phyloP scores from a whole-genome alignment of 805 yeast genomes.

The Priceomyces haplophilus region DNA sequence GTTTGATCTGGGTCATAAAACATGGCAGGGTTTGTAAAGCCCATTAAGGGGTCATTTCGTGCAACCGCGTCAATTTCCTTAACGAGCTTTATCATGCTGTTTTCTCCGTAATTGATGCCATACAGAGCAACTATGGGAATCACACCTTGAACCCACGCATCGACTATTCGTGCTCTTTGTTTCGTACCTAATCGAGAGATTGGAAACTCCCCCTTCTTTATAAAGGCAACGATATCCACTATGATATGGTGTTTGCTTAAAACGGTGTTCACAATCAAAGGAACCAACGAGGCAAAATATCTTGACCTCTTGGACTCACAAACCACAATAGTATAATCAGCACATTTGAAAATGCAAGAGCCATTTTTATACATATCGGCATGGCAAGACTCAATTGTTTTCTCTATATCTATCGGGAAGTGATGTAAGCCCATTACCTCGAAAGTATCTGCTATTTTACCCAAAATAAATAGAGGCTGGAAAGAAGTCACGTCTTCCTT shows the following conservation, averaged over 20 bases:
- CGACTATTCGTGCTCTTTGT: conserved; percentile 70
- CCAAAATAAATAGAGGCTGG: conserved; percentile 82
- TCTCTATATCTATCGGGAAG: conserved; percentile 80
- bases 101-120: conserved; percentile 66
- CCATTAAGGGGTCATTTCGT: conserved; percentile 37
- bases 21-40: conserved; percentile 41
- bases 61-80: conserved; percentile 50
- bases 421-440: conserved; percentile 90
- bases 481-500: conserved; percentile 36
- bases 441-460: conserved; percentile 80
- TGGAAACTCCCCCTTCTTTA: conserved; percentile 61
- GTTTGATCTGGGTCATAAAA: conserved; percentile 32
- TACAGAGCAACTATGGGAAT: conserved; percentile 41
- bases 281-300: conserved; percentile 70
- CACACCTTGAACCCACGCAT: conserved; percentile 48
- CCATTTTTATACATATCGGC: conserved; percentile 57
- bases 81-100: conserved; percentile 53
- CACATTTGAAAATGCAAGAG: conserved; percentile 74
- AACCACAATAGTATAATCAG: conserved; percentile 72
- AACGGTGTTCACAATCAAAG: conserved; percentile 75
- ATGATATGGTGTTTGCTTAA: conserved; percentile 78
- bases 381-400: conserved; percentile 45
- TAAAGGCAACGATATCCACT: conserved; percentile 80
- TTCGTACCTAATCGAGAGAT: conserved; percentile 69
- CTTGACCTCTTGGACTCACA: conserved; percentile 57